Evolutionary conservation across 805 yeast genomes (phyloP).

Genomic region (Schwanniomyces sp.): DNA sequence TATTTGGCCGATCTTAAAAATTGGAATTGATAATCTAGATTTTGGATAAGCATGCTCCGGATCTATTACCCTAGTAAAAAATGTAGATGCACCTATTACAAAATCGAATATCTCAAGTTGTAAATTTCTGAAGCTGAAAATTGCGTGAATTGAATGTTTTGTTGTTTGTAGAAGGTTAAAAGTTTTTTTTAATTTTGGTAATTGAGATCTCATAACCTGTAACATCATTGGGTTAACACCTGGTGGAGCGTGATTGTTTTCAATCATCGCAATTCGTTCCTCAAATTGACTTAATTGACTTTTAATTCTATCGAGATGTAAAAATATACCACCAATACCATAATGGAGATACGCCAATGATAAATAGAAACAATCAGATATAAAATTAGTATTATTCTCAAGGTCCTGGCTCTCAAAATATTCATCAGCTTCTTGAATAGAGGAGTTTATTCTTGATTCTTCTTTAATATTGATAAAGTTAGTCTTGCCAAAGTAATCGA

Average conservation of each 20-base stretch:
- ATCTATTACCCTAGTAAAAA: conserved; percentile 69
- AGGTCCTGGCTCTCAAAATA: conserved; percentile 45
- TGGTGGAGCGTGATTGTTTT: conserved; percentile 28
- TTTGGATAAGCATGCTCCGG: conserved; percentile 67
- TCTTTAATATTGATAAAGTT: conserved; percentile 65
- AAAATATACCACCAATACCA: conserved; percentile 80
- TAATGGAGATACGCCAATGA: conserved; percentile 79
- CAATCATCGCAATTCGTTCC: conserved; percentile 48
- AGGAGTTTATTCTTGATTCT: conserved; percentile 82
- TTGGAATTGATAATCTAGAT: conserved; percentile 48
- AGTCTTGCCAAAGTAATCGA: conserved; percentile 59
- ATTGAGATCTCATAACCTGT: conserved; percentile 32
- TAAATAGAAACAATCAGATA: conserved; percentile 86
- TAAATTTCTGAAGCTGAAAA: conserved; percentile 54
- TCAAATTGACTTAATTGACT: conserved; percentile 48
- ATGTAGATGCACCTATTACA: conserved; percentile 71
- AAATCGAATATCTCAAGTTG: conserved; percentile 75
- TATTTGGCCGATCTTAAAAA: conserved; percentile 56
- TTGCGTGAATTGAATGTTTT: conserved; percentile 60
- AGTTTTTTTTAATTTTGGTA: conserved; percentile 46
- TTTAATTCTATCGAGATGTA: conserved; percentile 53
- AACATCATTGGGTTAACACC: conserved; percentile 26
- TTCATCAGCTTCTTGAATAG: conserved; percentile 65
- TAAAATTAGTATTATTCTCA: conserved; percentile 59
- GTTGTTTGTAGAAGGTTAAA: conserved; percentile 37